phyloP scores from a whole-genome alignment of 2,329 filamentous ascomycete species.

The Zymoseptoria ardabiliae region DNA sequence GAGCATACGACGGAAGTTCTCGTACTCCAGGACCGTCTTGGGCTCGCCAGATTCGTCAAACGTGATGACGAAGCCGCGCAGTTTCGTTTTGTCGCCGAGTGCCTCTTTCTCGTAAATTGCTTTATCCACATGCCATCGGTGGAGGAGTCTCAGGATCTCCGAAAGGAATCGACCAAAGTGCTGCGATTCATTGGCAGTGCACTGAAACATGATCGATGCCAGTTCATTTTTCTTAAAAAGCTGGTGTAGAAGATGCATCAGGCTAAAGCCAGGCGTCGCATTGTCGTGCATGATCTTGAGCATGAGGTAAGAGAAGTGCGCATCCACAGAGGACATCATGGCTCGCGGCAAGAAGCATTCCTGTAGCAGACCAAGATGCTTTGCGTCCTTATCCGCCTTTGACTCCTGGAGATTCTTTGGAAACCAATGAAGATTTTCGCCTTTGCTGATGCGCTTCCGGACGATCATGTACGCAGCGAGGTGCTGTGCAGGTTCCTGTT shows the following conservation, averaged over 20 bases:
- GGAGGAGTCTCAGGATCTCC: slow-evolving; percentile 70
- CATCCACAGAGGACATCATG: slow-evolving; percentile 75
- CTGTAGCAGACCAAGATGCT: slow-evolving; percentile 75
- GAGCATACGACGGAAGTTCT: slow-evolving; percentile 75
- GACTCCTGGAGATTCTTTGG: slow-evolving; percentile 25
- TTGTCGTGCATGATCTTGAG: slow-evolving; percentile 80
- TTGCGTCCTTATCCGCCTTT: slow-evolving; percentile 42
- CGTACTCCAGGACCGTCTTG: slow-evolving; percentile 67
- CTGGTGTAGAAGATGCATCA: slow-evolving; percentile 73
- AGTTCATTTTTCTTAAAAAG: slow-evolving; percentile 79
- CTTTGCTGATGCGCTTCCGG: slow-evolving; percentile 58
- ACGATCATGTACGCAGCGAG: slow-evolving; percentile 60
- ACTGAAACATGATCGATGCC: slow-evolving; percentile 76
- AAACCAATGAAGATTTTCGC: slow-evolving; percentile 57
- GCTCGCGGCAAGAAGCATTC: slow-evolving; percentile 88
- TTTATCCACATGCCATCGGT: slow-evolving; percentile 75
- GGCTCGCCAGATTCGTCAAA: slow-evolving; percentile 54
- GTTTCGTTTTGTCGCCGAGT: slow-evolving; percentile 55
- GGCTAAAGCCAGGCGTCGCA: slow-evolving; percentile 77
- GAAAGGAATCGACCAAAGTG: slow-evolving; percentile 88
- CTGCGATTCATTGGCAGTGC: slow-evolving; percentile 83
- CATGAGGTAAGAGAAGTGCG: slow-evolving; percentile 81
- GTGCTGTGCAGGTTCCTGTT: slow-evolving; percentile 66
- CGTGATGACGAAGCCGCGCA: slow-evolving; percentile 76
- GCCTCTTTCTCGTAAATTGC: slow-evolving; percentile 75